A percentile compares a stretch with the other conserved stretches of the same genome.
These are phyloP conservation scores for Mycena leptocephala DNA, from an alignment of 768 basidiomycete genomes.

Conservation along the genomic window DNA sequence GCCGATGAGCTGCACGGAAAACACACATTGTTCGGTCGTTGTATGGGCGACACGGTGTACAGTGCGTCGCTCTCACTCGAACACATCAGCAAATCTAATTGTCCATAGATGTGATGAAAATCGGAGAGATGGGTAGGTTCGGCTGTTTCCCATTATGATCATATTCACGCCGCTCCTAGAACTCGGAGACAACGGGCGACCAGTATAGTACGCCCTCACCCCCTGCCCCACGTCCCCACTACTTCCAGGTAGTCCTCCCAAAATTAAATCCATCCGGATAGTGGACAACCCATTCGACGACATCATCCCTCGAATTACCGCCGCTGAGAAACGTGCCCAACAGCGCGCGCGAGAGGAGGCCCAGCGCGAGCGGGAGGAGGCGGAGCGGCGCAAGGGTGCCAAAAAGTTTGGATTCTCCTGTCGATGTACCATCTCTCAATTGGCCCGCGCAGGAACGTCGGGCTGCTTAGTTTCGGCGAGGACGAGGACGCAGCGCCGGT, in stretches of 20 bases:
- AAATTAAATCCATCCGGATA: constrained; percentile 88
- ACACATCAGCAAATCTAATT: neutral
- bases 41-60: constrained; percentile 90
- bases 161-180: constrained; percentile 58
- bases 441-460: constrained; percentile 77
- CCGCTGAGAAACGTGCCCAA: constrained; percentile 91
- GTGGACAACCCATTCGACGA: constrained; percentile 96
- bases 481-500: constrained; percentile 73
- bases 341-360: constrained; percentile 84
- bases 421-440: neutral
- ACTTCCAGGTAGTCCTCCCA: constrained; percentile 79
- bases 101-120: constrained; percentile 87
- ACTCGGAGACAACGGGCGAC: constrained; percentile 80
- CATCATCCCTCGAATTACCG: constrained; percentile 96
- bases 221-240: constrained; percentile 5
- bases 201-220: constrained; percentile 78
- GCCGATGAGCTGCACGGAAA: constrained; percentile 96
- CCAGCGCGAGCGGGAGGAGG: constrained; percentile 86
- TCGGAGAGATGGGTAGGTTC: constrained; percentile 87
- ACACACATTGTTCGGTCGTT: constrained; percentile 95
- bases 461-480: constrained; percentile 90
- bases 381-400: constrained; percentile 78
- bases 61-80: constrained; percentile 66
- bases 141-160: neutral
- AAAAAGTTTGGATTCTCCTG: constrained; percentile 79